These are phyloP conservation scores for Corylus americana DNA, from an alignment of 306 rosid species.

Conservation along the genomic window DNA sequence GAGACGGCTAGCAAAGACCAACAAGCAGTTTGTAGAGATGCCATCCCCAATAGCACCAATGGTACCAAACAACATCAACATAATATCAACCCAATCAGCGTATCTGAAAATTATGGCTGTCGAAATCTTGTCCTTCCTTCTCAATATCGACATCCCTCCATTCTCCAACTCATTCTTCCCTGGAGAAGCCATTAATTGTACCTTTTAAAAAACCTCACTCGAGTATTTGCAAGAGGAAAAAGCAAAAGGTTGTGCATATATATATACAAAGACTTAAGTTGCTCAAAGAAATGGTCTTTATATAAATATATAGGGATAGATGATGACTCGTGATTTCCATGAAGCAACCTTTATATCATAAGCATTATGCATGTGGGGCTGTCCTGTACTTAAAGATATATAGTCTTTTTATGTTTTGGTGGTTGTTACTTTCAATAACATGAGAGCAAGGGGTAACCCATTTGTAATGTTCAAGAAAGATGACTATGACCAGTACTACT, in stretches of 20 bases:
- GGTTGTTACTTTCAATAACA: slow-evolving; percentile 29
- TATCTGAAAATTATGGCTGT: slow-evolving; percentile 57
- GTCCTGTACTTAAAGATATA: slow-evolving; percentile 26
- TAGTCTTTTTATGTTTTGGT: slow-evolving; percentile 30
- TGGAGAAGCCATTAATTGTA: slow-evolving; percentile 40
- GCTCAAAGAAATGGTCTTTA: slow-evolving; percentile 5
- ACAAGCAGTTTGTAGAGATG: slow-evolving; percentile 78
- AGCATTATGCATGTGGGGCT: slow-evolving; percentile 44
- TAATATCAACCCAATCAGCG: slow-evolving; percentile 72
- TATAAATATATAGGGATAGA: slow-evolving; percentile 19
- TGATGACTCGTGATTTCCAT: slow-evolving; percentile 24
- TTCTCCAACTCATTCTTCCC: slow-evolving; percentile 17
- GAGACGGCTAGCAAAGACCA: slow-evolving; percentile 77
- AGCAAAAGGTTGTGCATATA: neutral
- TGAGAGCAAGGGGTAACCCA: slow-evolving; percentile 3
- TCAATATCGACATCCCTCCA: slow-evolving; percentile 7
- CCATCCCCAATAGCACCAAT: slow-evolving; percentile 95
- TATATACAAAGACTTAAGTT: neutral
- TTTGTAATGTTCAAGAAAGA: slow-evolving; percentile 37
- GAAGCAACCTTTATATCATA: slow-evolving; percentile 26
- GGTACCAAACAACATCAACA: slow-evolving; percentile 76
- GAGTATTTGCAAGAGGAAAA: slow-evolving; percentile 1
- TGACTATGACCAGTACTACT: slow-evolving; percentile 24
- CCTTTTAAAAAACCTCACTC: neutral
- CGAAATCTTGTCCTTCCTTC: slow-evolving; percentile 36